These are phyloP conservation scores for Tranzscheliella williamsii DNA, from an alignment of 1,284 basidiomycete genomes.

Conservation along the genomic window DNA sequence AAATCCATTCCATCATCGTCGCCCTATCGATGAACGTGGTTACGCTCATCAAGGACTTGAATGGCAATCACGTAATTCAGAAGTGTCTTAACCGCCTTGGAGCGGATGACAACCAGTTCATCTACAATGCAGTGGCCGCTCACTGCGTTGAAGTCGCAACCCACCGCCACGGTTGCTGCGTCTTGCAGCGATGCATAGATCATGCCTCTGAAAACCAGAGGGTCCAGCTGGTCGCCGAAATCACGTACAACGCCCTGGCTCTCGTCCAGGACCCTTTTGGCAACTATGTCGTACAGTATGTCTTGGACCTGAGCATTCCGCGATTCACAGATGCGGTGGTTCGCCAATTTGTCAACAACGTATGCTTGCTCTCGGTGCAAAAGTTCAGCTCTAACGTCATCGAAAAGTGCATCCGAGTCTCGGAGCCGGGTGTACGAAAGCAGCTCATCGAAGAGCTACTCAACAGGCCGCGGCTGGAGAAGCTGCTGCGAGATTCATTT, in stretches of 20 bases:
- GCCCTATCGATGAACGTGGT: constrained; percentile 97
- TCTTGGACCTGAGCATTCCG: constrained; percentile 95
- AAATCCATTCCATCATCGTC: constrained; percentile 96
- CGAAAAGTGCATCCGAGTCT: constrained; percentile 96
- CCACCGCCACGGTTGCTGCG: constrained; percentile 98
- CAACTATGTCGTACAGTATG: constrained; percentile 95
- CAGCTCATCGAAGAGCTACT: constrained; percentile 93
- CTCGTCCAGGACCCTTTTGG: constrained; percentile 98
- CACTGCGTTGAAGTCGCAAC: constrained; percentile 99
- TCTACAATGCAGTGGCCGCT: constrained; percentile 98
- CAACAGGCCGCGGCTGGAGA: constrained; percentile 91
- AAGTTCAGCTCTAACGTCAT: constrained; percentile 97
- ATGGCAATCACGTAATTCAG: constrained; percentile 99
- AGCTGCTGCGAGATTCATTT: constrained; percentile 76
- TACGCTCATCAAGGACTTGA: constrained; percentile 98
- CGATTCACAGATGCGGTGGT: constrained; percentile 97
- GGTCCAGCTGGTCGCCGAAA: constrained; percentile 95
- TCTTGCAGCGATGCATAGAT: constrained; percentile 96
- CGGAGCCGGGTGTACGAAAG: constrained; percentile 90
- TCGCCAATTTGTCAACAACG: constrained; percentile 95
- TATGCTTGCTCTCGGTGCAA: constrained; percentile 95
- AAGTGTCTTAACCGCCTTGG: constrained; percentile 98
- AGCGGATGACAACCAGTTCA: constrained; percentile 99
- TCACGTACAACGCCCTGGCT: constrained; percentile 95
- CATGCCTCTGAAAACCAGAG: constrained; percentile 95